These are phyloP conservation scores for Neodidymelliopsis sp. DNA, from an alignment of 2,329 filamentous ascomycete genomes.

Conservation along the genomic window DNA sequence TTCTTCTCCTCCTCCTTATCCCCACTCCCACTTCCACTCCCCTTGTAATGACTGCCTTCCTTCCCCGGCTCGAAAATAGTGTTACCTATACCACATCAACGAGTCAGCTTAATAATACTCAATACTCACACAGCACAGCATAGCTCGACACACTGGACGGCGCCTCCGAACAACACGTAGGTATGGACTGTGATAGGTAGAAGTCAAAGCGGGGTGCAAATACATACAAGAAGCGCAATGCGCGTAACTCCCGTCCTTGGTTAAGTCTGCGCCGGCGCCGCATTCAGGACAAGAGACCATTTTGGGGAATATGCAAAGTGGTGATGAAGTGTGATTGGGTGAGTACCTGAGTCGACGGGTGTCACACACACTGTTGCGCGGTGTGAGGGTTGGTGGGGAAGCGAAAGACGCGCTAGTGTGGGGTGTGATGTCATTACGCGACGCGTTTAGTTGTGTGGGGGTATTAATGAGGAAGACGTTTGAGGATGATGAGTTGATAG, in stretches of 20 bases:
- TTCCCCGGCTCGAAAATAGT: slow-evolving; percentile 41
- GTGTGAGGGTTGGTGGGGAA: neutral
- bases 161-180: too few relatives aligned
- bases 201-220: neutral
- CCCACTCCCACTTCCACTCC: slow-evolving; percentile 34
- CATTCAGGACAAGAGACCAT: slow-evolving; percentile 42
- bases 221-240: slow-evolving; percentile 41
- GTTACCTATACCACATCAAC: slow-evolving; percentile 25
- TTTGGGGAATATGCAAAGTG: neutral
- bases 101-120: neutral
- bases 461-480: too few relatives aligned
- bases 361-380: too few relatives aligned
- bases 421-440: slow-evolving; percentile 13
- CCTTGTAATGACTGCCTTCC: slow-evolving; percentile 34
- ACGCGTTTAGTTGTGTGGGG: too few relatives aligned
- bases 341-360: slow-evolving; percentile 15
- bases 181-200: neutral
- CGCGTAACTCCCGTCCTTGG: slow-evolving; percentile 39
- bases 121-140: neutral
- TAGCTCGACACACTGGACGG: too few relatives aligned
- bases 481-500: neutral
- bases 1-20: slow-evolving; percentile 37
- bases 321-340: neutral
- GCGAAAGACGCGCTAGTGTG: slow-evolving; percentile 5
- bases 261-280: slow-evolving; percentile 37